phyloP scores from a whole-genome alignment of 2,329 filamentous ascomycete genomes.

The Ophiocordyceps camponoti-rufipedis region DNA sequence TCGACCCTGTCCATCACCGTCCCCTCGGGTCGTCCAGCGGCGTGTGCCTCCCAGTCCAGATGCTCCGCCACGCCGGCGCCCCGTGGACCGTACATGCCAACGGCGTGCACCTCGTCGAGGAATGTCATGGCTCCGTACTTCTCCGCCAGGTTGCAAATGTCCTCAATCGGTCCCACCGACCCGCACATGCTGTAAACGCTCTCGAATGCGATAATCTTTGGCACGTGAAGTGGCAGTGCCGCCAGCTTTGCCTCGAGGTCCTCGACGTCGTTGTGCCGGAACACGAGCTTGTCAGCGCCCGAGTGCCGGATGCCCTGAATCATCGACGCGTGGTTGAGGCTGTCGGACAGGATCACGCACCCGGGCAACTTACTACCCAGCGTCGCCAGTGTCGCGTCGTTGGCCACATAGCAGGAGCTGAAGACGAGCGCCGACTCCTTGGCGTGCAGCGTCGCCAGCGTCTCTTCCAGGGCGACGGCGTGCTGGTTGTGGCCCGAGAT shows the following conservation, averaged over 20 bases:
- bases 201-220: conserved; percentile 98
- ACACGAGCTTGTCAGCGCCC: conserved; percentile 90
- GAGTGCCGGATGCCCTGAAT: conserved; percentile 98
- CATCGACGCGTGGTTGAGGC: conserved; percentile 96
- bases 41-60: conserved; percentile 80
- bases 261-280: conserved; percentile 93
- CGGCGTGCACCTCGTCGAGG: conserved; percentile 94
- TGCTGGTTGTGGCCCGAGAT: conserved; percentile 97
- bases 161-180: conserved; percentile 86
- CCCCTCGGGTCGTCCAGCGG: conserved; percentile 52
- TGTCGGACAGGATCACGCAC: conserved; percentile 95
- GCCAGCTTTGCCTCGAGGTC: conserved; percentile 88
- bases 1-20: conserved; percentile 92
- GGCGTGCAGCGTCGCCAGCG: conserved; percentile 72
- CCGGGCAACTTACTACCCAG: conserved; percentile 92
- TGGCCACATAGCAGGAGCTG: conserved; percentile 94
- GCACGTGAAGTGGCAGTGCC: conserved; percentile 63
- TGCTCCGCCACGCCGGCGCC: conserved; percentile 95
- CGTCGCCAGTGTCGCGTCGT: conserved; percentile 90
- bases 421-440: conserved; percentile 91
- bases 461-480: conserved; percentile 66
- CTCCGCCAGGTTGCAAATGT: conserved; percentile 88
- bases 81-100: conserved; percentile 95
- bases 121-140: conserved; percentile 98
- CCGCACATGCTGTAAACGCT: conserved; percentile 99